These are phyloP conservation scores for Jamesozyma gamospora DNA, from an alignment of 805 yeast species.

Conservation along the genomic window DNA sequence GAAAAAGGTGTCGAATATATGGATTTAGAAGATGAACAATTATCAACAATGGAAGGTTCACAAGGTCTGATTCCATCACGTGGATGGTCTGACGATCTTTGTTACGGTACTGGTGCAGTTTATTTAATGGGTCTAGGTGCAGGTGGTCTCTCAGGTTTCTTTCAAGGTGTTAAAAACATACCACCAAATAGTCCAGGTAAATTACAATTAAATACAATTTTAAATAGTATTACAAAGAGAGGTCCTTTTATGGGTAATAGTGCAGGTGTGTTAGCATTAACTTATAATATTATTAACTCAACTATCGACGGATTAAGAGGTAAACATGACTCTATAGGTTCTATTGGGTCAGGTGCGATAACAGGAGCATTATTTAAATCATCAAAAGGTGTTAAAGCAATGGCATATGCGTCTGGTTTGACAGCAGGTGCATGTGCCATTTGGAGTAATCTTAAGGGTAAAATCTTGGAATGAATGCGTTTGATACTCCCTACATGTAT, in stretches of 20 bases:
- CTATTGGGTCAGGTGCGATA: conserved; percentile 80
- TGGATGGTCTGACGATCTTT: conserved; percentile 94
- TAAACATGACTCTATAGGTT: conserved; percentile 76
- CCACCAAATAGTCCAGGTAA: conserved; percentile 70
- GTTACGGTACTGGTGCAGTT: conserved; percentile 96
- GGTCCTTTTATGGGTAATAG: conserved; percentile 95
- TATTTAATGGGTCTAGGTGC: conserved; percentile 76
- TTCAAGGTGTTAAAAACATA: conserved; percentile 73
- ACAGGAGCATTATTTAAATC: conserved; percentile 89
- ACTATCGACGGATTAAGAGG: conserved; percentile 74
- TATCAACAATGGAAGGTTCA: conserved; percentile 72
- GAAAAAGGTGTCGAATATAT: conserved; percentile 83
- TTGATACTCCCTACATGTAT: too few relatives aligned
- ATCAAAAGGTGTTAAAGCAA: conserved; percentile 74
- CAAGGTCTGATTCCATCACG: conserved; percentile 90
- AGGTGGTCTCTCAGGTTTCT: conserved; percentile 84
- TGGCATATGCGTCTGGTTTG: conserved; percentile 76
- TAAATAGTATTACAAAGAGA: conserved; percentile 86
- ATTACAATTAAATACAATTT: conserved; percentile 76
- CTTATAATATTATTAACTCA: conserved; percentile 78
- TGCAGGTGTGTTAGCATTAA: conserved; percentile 86
- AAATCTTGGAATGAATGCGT: conserved; percentile 11
- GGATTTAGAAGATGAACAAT: conserved; percentile 77
- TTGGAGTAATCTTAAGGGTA: conserved; percentile 75
- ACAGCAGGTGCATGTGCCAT: conserved; percentile 85